These are phyloP conservation scores for Fusarium cicatricum DNA, from an alignment of 2,329 filamentous ascomycete genomes.

Conservation along the genomic window DNA sequence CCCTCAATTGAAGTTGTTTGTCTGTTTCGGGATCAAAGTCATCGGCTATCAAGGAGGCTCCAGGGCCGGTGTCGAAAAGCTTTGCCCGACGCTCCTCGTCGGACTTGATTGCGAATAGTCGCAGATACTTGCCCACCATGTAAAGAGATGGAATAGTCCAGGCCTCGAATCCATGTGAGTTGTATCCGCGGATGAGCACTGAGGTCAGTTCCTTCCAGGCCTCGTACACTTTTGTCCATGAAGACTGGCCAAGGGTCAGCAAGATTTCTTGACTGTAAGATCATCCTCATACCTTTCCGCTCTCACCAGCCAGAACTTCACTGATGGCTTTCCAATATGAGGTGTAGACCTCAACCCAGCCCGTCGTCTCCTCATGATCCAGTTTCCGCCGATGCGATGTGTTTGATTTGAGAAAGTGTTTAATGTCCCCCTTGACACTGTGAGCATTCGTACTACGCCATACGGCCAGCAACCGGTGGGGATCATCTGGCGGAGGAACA, in stretches of 20 bases:
- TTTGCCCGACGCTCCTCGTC: conserved; percentile 70
- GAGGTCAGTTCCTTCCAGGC: conserved; percentile 87
- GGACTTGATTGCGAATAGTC: conserved; percentile 89
- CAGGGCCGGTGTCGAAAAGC: conserved; percentile 49
- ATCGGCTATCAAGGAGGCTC: conserved; percentile 69
- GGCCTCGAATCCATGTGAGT: conserved; percentile 76
- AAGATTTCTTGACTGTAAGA: not conserved
- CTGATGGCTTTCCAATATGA: conserved; percentile 85
- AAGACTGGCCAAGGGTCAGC: conserved; percentile 51
- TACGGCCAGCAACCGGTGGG: conserved; percentile 73
- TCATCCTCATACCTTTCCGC: conserved; percentile 46
- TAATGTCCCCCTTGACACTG: conserved; percentile 73
- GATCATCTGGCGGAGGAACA: conserved; percentile 67
- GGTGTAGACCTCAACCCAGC: conserved; percentile 88
- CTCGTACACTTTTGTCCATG: conserved; percentile 86
- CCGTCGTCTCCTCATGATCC: conserved; percentile 72
- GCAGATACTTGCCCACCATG: conserved; percentile 83
- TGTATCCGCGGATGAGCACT: conserved; percentile 81
- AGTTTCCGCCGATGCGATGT: conserved; percentile 62
- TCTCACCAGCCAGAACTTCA: conserved; percentile 69
- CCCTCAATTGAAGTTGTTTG: conserved; percentile 86
- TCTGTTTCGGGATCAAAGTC: conserved; percentile 80
- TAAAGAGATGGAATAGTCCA: conserved; percentile 96
- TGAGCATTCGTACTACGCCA: conserved; percentile 74
- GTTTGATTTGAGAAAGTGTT: conserved; percentile 73